Evolutionary conservation across 2,329 filamentous ascomycete species (phyloP).

Genomic region (Neonectria magnoliae): DNA sequence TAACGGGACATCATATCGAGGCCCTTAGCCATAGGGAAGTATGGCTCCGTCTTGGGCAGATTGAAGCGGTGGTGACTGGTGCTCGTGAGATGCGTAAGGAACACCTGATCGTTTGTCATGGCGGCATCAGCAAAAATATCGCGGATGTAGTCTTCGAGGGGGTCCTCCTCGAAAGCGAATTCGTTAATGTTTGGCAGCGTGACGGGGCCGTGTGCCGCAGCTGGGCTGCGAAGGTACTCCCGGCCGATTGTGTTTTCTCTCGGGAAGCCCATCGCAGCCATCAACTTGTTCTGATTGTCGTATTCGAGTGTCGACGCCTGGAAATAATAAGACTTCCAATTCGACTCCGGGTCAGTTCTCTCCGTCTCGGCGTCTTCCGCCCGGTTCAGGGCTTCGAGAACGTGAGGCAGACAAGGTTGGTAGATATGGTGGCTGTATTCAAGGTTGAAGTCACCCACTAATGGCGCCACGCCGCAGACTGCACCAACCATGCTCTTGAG

Average conservation of each 20-base stretch:
- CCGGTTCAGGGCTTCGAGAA: conserved; percentile 48
- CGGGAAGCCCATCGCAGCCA: conserved; percentile 45
- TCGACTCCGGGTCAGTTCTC: conserved; percentile 26
- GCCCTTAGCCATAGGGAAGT: conserved; percentile 40
- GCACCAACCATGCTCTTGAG: conserved; percentile 55
- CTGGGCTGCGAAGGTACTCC: conserved; percentile 44
- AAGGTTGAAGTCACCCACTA: conserved; percentile 55
- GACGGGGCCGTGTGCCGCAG: conserved; percentile 44
- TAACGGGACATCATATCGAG: conserved; percentile 46
- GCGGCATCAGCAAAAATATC: conserved; percentile 46
- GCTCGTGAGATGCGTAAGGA: conserved; percentile 49
- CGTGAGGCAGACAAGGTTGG: conserved; percentile 56
- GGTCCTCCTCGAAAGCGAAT: conserved; percentile 47
- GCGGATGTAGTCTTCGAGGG: conserved; percentile 46
- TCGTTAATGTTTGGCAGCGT: conserved; percentile 48
- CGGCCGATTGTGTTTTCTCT: conserved; percentile 38
- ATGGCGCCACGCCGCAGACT: conserved; percentile 54
- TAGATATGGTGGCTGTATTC: conserved; percentile 55
- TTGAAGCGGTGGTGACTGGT: conserved; percentile 49
- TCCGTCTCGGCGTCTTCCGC: conserved; percentile 26
- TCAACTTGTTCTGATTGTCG: conserved; percentile 48
- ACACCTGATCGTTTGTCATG: conserved; percentile 45
- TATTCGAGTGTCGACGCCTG: conserved; percentile 48
- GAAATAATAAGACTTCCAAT: conserved; percentile 48
- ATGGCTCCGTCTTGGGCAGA: conserved; percentile 42